phyloP scores from a whole-genome alignment of 495 filamentous ascomycete species.

The Wilcoxina mikolae region DNA sequence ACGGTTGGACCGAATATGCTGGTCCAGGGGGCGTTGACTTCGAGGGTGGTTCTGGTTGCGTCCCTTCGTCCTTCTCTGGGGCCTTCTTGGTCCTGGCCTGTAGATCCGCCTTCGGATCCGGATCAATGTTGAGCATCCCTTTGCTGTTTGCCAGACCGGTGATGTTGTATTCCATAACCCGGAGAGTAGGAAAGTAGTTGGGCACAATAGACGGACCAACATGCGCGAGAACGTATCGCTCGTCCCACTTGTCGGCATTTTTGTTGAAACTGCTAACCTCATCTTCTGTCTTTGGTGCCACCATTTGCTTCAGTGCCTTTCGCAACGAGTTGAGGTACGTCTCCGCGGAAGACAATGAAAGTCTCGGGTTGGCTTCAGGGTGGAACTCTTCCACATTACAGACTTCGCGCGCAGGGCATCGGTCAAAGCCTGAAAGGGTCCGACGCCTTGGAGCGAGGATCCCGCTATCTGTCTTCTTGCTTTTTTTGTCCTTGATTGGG shows the following conservation, averaged over 20 bases:
- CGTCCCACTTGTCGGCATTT: slow-evolving; percentile 62
- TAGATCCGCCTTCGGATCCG: slow-evolving; percentile 16
- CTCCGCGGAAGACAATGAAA: slow-evolving; percentile 48
- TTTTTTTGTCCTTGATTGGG: slow-evolving; percentile 31
- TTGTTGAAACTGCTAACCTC: slow-evolving; percentile 35
- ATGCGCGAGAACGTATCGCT: slow-evolving; percentile 66
- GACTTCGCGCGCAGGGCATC: slow-evolving; percentile 8
- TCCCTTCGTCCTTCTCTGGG: slow-evolving; percentile 42
- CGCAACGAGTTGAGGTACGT: slow-evolving; percentile 72
- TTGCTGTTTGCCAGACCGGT: slow-evolving; percentile 41
- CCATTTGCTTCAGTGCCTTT: slow-evolving; percentile 47
- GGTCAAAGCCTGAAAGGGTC: slow-evolving; percentile 13
- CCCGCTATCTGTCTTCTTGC: slow-evolving; percentile 12
- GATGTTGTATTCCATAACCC: slow-evolving; percentile 86
- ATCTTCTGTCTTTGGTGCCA: slow-evolving; percentile 18
- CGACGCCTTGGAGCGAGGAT: not conserved
- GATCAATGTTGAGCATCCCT: slow-evolving; percentile 4
- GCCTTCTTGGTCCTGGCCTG: slow-evolving; percentile 39
- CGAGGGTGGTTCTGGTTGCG: slow-evolving; percentile 60
- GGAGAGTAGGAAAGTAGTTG: slow-evolving; percentile 77
- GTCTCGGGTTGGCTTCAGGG: slow-evolving; percentile 33
- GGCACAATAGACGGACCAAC: slow-evolving; percentile 79
- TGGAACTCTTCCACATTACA: slow-evolving; percentile 37
- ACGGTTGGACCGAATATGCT: slow-evolving; percentile 73
- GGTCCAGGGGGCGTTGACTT: slow-evolving; percentile 65